phyloP scores from a whole-genome alignment of 2,329 filamentous ascomycete species.

The Rutstroemia sp. region DNA sequence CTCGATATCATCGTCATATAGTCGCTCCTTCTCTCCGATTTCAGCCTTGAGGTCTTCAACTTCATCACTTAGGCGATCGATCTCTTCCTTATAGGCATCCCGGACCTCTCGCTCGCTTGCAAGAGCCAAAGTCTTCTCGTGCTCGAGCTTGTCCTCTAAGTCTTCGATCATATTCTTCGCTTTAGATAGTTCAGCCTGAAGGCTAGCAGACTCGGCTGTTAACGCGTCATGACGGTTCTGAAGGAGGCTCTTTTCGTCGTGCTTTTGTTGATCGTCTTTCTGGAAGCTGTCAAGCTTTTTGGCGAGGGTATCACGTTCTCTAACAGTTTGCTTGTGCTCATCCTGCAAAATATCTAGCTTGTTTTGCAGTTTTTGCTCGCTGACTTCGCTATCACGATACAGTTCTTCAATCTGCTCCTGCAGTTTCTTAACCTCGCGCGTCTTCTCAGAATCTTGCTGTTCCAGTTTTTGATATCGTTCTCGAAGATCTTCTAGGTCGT shows the following conservation, averaged over 20 bases:
- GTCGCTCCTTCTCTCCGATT: conserved; percentile 61
- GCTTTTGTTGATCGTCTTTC: conserved; percentile 50
- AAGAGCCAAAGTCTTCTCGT: conserved; percentile 31
- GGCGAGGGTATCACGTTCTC: conserved; percentile 15
- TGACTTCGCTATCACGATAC: conserved; percentile 24
- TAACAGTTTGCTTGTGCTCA: conserved; percentile 31
- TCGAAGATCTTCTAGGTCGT: conserved; percentile 50
- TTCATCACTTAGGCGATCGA: conserved; percentile 44
- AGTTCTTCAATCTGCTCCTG: conserved; percentile 35
- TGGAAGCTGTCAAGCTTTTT: conserved; percentile 28
- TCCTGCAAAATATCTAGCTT: conserved; percentile 36
- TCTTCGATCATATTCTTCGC: conserved; percentile 37
- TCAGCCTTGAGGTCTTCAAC: conserved; percentile 48
- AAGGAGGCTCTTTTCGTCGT: conserved; percentile 61
- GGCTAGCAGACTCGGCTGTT: conserved; percentile 54
- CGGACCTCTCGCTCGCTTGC: conserved; percentile 55
- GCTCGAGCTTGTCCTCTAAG: conserved; percentile 41
- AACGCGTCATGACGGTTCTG: conserved; percentile 63
- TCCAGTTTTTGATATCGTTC: conserved; percentile 37
- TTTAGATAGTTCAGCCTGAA: conserved; percentile 55
- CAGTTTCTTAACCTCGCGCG: conserved; percentile 32
- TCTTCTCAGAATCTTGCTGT: conserved; percentile 37
- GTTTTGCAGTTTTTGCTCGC: conserved; percentile 31
- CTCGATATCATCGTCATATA: conserved; percentile 64
- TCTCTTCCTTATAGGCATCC: conserved; percentile 44